These are phyloP conservation scores for Glebionis coronaria DNA, from an alignment of 129 eudicot genomes.

Conservation along the genomic window DNA sequence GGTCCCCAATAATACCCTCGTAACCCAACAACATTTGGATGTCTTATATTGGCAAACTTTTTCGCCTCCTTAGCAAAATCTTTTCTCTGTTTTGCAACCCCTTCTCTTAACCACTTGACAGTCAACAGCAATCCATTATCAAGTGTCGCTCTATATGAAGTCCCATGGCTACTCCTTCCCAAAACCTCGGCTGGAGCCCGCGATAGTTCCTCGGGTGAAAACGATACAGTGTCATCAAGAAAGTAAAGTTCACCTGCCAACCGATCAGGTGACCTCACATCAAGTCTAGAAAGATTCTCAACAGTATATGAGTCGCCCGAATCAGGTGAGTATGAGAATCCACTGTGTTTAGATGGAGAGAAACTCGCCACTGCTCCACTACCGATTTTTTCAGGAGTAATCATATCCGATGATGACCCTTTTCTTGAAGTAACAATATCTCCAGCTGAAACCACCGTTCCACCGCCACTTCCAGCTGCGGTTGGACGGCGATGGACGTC, in stretches of 20 bases:
- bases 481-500: conserved; percentile 40
- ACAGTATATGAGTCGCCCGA: conserved; percentile 84
- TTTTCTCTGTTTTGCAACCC: conserved; percentile 94
- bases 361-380: conserved; percentile 57
- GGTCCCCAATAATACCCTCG: conserved; percentile 99
- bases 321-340: conserved; percentile 90
- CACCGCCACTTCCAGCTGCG: conserved; percentile 45
- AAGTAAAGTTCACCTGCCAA: conserved; percentile 92
- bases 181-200: conserved; percentile 96
- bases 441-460: conserved; percentile 57
- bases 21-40: conserved; percentile 95
- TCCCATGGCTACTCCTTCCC: conserved; percentile 98
- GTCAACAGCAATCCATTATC: conserved; percentile 88
- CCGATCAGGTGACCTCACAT: conserved; percentile 84
- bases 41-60: conserved; percentile 88
- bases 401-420: conserved; percentile 72
- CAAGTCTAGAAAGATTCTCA: conserved; percentile 69
- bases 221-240: conserved; percentile 81
- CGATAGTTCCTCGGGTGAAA: conserved; percentile 87
- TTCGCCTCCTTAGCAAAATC: conserved; percentile 98
- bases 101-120: conserved; percentile 99
- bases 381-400: conserved; percentile 66
- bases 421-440: conserved; percentile 62
- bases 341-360: conserved; percentile 86
- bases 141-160: conserved; percentile 88